phyloP scores from a whole-genome alignment of 805 yeast species.

The Myxozyma geophila region DNA sequence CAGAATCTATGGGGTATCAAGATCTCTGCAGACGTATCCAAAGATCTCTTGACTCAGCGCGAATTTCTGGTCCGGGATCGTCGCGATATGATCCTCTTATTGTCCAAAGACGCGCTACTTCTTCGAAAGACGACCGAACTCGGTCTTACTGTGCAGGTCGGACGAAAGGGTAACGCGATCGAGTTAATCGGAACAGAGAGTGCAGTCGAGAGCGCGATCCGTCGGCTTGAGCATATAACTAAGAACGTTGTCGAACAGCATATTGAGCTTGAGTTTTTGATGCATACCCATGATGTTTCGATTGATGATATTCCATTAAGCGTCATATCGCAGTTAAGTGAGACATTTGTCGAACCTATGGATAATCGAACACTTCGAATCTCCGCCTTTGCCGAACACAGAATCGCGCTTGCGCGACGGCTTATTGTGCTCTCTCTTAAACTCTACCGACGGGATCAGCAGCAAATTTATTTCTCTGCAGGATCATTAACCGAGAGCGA shows the following conservation, averaged over 20 bases:
- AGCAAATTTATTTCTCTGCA: conserved; percentile 1
- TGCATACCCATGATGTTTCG: background rate
- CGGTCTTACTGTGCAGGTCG: conserved; percentile 8
- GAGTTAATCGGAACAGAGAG: conserved; percentile 13
- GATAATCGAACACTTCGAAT: conserved; percentile 19
- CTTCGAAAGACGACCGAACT: conserved; percentile 15
- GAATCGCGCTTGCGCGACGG: conserved; percentile 22
- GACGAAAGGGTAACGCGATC: conserved; percentile 7
- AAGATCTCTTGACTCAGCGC: conserved; percentile 19
- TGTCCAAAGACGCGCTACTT: conserved; percentile 10
- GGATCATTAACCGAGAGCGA: conserved; percentile 9
- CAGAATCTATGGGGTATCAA: conserved; percentile 21
- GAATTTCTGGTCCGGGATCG: conserved; percentile 10
- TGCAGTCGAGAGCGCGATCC: conserved; percentile 11
- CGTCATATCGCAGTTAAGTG: conserved; percentile 22
- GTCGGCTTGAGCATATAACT: conserved; percentile 8
- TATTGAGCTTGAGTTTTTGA: conserved; percentile 11
- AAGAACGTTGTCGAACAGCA: conserved; percentile 11
- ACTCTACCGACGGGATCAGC: conserved; percentile 12
- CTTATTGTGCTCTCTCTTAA: conserved; percentile 20
- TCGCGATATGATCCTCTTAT: conserved; percentile 20
- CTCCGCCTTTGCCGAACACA: conserved; percentile 15
- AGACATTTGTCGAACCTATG: conserved; percentile 20
- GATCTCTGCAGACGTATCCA: conserved; percentile 17
- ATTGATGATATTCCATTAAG: conserved; percentile 20